Evolutionary conservation across 495 filamentous ascomycete genomes (phyloP), one percentile per base, ranked within the genome.

Genomic region (Penicillium canariense): DNA sequence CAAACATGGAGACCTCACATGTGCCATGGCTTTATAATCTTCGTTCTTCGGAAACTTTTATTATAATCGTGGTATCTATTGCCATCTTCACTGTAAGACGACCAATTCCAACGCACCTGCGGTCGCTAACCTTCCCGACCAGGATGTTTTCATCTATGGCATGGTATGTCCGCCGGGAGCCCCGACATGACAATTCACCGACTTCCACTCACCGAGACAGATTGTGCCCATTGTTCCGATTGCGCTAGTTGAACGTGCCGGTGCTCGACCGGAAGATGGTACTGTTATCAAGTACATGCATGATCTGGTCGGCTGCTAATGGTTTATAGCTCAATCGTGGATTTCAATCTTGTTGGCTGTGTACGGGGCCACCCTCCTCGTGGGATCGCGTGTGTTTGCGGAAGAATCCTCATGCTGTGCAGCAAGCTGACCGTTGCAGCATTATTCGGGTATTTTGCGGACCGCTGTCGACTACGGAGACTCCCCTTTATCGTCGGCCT

Each of bases 191-290:
- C 17, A 12, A 1, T 10, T 39, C n/a, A 3, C 18, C 6, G 12
- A 0, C 12, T 10, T 10, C 25, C 3, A 42, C 20, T 14, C 4
- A 25, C 38, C n/a, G 0, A 8, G 25, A 18, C 26, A 81, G 78
- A 83, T 93, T 34, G 81, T 93, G 5, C 90, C 89, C 3, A 87
- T 93, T 22, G 79, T 95, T 15, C 90, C 90, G 0, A 89, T 89
- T 54, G 82, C 87, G 0, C 70, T 94, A 9, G 72, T 79, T 15
- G 64, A 70, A 8, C 78, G 86, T 40, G 80, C 77, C 6, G 78
- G 79, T 22, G 70, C 91, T 25, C 65, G 79, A 0, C 69, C 79
- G 22, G 76, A 85, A 36, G 65, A 81, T 77, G 59, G 83, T 76
- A 67, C 14, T 36, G 43, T 12, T 48, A 8, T 48, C 17, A 4